phyloP scores from a whole-genome alignment of 208 protist genomes.

The Leishmania guyanensis region DNA sequence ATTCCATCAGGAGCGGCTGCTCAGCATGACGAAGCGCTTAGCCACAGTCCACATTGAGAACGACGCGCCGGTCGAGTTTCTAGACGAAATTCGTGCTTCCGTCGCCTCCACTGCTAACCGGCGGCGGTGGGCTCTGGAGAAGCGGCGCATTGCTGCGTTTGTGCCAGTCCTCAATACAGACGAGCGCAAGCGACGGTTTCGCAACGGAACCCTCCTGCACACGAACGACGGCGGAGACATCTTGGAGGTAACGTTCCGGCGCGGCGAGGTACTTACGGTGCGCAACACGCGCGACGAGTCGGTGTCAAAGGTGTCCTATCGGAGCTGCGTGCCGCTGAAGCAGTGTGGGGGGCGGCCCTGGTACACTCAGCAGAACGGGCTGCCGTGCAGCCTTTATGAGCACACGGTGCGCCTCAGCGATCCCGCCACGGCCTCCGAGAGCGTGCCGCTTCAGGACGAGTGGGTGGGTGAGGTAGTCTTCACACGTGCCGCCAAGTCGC shows the following conservation, averaged over 20 bases:
- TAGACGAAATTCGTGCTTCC: slow-evolving; percentile 72
- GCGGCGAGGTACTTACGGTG: slow-evolving; percentile 31
- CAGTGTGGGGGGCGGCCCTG: slow-evolving; percentile 71
- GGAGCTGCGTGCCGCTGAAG: slow-evolving; percentile 77
- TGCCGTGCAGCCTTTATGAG: slow-evolving; percentile 83
- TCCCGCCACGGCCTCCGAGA: slow-evolving; percentile 17
- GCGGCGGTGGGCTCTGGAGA: slow-evolving; percentile 31
- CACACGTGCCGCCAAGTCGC: slow-evolving; percentile 17
- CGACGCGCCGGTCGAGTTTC: slow-evolving; percentile 70
- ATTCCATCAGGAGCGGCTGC: slow-evolving; percentile 45
- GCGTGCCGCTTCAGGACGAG: slow-evolving; percentile 60
- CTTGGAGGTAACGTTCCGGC: slow-evolving; percentile 30
- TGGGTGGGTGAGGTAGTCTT: slow-evolving; percentile 71
- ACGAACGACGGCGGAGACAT: slow-evolving; percentile 16
- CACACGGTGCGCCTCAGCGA: slow-evolving; percentile 72
- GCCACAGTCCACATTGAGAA: slow-evolving; percentile 75
- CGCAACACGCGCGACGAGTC: slow-evolving; percentile 28
- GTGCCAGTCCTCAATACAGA: slow-evolving; percentile 62
- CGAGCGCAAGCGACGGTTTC: slow-evolving; percentile 49
- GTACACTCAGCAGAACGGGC: slow-evolving; percentile 62
- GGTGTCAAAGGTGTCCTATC: slow-evolving; percentile 28
- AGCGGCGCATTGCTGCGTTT: slow-evolving; percentile 48
- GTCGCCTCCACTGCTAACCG: slow-evolving; percentile 60
- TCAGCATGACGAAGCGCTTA: slow-evolving; percentile 67
- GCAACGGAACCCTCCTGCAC: slow-evolving; percentile 62